phyloP scores from a whole-genome alignment of 192 early-diverging fungal species.

The Umbelopsis vinacea region DNA sequence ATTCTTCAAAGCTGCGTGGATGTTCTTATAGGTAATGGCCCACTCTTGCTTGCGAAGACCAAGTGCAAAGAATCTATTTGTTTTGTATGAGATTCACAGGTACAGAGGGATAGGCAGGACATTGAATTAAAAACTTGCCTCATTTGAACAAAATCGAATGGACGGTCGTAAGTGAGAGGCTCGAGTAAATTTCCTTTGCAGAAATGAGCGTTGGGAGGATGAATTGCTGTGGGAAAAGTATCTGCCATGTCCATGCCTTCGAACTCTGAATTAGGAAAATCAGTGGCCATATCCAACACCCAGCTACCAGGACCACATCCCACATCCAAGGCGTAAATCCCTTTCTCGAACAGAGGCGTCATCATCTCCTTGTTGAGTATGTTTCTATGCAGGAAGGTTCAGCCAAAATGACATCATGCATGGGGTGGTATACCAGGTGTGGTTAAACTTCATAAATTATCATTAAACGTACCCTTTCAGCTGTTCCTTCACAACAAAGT shows the following conservation, averaged over 20 bases:
- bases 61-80: neutral
- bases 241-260: slow-evolving; percentile 44
- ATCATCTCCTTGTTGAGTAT: neutral
- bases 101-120: neutral
- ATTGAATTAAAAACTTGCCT: slow-evolving; percentile 1
- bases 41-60: neutral
- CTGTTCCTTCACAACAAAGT: slow-evolving; percentile 29
- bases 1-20: neutral
- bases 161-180: slow-evolving; percentile 30
- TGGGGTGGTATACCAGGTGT: neutral
- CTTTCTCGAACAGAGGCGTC: neutral
- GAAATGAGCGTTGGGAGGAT: slow-evolving; percentile 43
- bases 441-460: neutral
- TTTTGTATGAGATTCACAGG: neutral
- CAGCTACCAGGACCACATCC: slow-evolving; percentile 48
- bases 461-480: slow-evolving; percentile 25
- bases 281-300: slow-evolving; percentile 44
- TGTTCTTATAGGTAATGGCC: neutral
- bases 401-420: neutral
- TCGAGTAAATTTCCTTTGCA: slow-evolving; percentile 28
- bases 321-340: slow-evolving; percentile 33
- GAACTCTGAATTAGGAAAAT: slow-evolving; percentile 33
- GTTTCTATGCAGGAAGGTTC: neutral
- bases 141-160: slow-evolving; percentile 45
- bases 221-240: slow-evolving; percentile 41